phyloP scores from a whole-genome alignment of 805 yeast species.

The Cyberlindnera sargentensis region DNA sequence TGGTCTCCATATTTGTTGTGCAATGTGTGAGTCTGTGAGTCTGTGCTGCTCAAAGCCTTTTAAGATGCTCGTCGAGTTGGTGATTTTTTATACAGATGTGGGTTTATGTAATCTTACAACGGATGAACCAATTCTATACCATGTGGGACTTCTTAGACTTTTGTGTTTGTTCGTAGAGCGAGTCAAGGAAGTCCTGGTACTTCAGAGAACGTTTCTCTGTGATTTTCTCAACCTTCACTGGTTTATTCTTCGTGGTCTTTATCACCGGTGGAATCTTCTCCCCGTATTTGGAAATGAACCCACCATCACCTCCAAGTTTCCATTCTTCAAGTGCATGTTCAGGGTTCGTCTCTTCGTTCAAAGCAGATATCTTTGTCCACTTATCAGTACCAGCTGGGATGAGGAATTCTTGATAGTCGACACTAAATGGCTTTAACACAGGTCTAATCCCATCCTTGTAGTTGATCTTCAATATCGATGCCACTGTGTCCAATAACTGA shows the following conservation, averaged over 20 bases:
- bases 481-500: conserved; percentile 4
- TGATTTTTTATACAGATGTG: too few relatives aligned
- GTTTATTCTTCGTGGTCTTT: neutral
- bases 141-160: neutral
- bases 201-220: neutral
- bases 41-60: too few relatives aligned
- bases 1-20: neutral
- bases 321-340: conserved; percentile 14
- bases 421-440: neutral
- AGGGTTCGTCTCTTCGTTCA: conserved; percentile 29
- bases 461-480: conserved; percentile 4
- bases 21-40: too few relatives aligned
- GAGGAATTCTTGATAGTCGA: conserved; percentile 20
- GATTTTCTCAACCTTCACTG: neutral
- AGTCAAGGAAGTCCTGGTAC: conserved; percentile 5
- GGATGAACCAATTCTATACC: too few relatives aligned
- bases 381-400: conserved; percentile 49
- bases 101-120: neutral
- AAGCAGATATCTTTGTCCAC: conserved; percentile 38
- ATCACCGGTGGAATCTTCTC: conserved; percentile 11
- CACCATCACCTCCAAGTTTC: conserved; percentile 21
- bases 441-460: conserved; percentile 1
- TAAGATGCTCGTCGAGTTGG: too few relatives aligned
- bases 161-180: neutral
- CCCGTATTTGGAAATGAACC: conserved; percentile 13